Evolutionary conservation across 441 rosid genomes (phyloP), one percentile per base, ranked within the genome.

Genomic region (Omphalea diandra): DNA sequence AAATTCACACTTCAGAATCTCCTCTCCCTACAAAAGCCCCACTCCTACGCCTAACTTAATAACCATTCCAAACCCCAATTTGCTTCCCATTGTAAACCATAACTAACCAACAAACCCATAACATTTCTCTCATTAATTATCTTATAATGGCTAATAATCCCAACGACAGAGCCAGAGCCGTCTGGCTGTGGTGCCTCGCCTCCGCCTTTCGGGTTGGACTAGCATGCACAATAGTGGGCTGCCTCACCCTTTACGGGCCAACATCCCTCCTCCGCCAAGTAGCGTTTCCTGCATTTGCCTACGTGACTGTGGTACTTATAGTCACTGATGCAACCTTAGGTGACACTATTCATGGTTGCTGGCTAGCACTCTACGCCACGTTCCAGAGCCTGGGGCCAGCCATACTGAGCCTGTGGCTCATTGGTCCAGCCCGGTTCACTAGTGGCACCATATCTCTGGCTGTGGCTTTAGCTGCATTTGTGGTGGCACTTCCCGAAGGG

Each of bases 281-380:
- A 14, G 81, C 85, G 40, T 86, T 87, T 70, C 97, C 97, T 0
- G 87, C 97, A 31, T 90, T 87, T 50, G 82, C 97, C 35, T 90
- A 88, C 64, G 92, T 88, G 31, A 74, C 85, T 0, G 83, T 75
- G 35, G 82, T 90, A 58, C 85, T 88, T 14, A 69, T 88, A 22
- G 73, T 75, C 55, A 83, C 88, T 3, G 97, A 94, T 22, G 93
- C 96, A 61, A 86, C 96, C 3, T 63, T 91, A 12, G 98, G 98
- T 0, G 97, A 91, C 78, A 69, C 90, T 8, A 58, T 88, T 56
- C 84, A 79, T 33, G 84, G 85, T 38, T 89, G 94, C 76, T 94
- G 96, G 98, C 76, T 89, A 46, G 86, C 88, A 1, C 75, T 90
- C 26, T 88, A 82, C 52, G 96, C 98, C 35, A 88, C 97, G n/a